These are phyloP conservation scores for Perkinsus marinus DNA, from an alignment of 169 alveolate genomes.

Conservation along the genomic window DNA sequence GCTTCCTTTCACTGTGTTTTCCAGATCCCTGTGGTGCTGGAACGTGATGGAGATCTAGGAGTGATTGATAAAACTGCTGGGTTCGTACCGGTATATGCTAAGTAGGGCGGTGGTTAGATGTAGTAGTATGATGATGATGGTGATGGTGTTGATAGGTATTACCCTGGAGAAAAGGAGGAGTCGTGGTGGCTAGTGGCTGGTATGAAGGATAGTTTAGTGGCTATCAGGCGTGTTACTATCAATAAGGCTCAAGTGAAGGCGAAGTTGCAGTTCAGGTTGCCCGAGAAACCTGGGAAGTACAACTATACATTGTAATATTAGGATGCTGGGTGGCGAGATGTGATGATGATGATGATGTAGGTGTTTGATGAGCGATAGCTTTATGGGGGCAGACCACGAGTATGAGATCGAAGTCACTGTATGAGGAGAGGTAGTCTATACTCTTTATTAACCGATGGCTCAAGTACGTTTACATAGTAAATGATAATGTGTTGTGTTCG, in stretches of 20 bases:
- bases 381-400: conserved; percentile 62
- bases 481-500: no score
- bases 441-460: conserved; percentile 8
- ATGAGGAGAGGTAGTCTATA: conserved; percentile 8
- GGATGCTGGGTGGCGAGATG: no score
- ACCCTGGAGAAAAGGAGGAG: conserved; percentile 91
- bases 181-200: conserved; percentile 98
- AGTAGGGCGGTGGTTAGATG: conserved; percentile 10
- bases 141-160: conserved; percentile 40
- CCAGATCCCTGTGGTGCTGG: conserved; percentile 7
- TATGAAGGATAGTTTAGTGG: conserved; percentile 57
- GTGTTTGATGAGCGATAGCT: conserved; percentile 52
- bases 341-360: neutral
- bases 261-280: conserved; percentile 59
- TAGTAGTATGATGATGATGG: conserved; percentile 16
- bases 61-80: conserved; percentile 22
- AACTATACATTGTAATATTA: conserved; percentile 36
- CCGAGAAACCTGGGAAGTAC: conserved; percentile 49
- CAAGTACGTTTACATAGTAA: conserved; percentile 10
- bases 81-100: conserved; percentile 22
- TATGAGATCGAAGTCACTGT: conserved; percentile 25
- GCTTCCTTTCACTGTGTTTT: no score
- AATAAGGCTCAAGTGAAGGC: conserved; percentile 40
- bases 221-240: conserved; percentile 68
- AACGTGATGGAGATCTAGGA: conserved; percentile 31